Conservation (phyloP, 345 rosid genomes). For the Ricinus communis region DNA sequence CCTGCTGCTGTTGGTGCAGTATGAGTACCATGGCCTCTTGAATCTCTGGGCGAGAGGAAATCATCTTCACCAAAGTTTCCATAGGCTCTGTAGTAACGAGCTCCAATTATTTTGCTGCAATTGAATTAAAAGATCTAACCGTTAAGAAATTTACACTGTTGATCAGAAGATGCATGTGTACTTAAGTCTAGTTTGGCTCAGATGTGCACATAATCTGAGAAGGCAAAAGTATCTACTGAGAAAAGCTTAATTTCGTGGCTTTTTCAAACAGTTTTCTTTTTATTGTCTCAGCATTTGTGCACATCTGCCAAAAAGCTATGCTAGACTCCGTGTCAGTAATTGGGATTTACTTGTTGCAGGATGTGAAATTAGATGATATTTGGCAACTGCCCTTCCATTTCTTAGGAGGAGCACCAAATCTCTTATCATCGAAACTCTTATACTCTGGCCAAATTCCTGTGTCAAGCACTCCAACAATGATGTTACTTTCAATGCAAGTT, state of each 20-base stretch:
- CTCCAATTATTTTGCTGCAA: slow-evolving; percentile 23
- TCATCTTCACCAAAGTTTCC: background rate
- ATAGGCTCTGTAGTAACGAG: slow-evolving; percentile 1
- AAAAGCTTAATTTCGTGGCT: too few species aligned
- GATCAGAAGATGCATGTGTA: too few species aligned
- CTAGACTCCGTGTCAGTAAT: too few species aligned
- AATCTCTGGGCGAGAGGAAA: slow-evolving; percentile 13
- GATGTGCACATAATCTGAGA: too few species aligned
- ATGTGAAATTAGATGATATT: slow-evolving; percentile 11
- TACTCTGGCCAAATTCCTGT: slow-evolving; percentile 26
- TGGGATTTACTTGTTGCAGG: slow-evolving; percentile 19
- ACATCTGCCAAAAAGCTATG: too few species aligned
- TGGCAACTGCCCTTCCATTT: slow-evolving; percentile 21
- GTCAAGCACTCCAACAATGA: slow-evolving; percentile 16
- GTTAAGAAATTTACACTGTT: background rate
- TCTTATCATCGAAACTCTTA: slow-evolving; percentile 10
- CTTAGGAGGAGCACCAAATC: slow-evolving; percentile 17
- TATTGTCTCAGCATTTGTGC: too few species aligned
- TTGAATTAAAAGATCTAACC: background rate
- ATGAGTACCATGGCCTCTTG: slow-evolving; percentile 17
- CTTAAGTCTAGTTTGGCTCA: too few species aligned
- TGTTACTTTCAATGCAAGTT: background rate
- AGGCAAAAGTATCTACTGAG: too few species aligned
- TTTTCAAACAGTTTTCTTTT: too few species aligned
- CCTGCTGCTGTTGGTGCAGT: slow-evolving; percentile 25